These are phyloP conservation scores for Alternaria brassicicola DNA, from an alignment of 2,329 filamentous ascomycete genomes.

Conservation along the genomic window DNA sequence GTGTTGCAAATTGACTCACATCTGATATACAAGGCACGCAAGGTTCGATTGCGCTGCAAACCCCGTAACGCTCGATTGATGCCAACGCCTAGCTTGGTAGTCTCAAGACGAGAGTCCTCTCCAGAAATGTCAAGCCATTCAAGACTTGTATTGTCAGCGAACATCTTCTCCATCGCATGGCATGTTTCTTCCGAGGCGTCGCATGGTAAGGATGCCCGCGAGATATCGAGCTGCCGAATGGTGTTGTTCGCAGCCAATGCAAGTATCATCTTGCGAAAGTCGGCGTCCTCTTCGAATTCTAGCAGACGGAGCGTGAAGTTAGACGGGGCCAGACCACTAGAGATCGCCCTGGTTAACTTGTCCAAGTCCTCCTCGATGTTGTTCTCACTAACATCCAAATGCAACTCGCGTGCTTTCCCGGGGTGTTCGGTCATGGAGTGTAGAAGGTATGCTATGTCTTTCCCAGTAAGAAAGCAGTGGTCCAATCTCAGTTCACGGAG, in stretches of 20 bases:
- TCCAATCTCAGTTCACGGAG: conserved; percentile 69
- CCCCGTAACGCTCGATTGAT: conserved; percentile 70
- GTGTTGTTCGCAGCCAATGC: conserved; percentile 68
- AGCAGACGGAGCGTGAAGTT: conserved; percentile 71
- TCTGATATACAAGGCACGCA: conserved; percentile 69
- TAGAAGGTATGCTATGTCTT: conserved; percentile 69
- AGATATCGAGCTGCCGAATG: conserved; percentile 70
- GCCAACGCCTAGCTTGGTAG: conserved; percentile 70
- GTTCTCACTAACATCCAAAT: conserved; percentile 71
- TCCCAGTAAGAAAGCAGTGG: conserved; percentile 69
- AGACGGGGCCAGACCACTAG: conserved; percentile 62
- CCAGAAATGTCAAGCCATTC: conserved; percentile 73
- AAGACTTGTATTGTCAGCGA: conserved; percentile 70
- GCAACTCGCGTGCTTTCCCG: conserved; percentile 61
- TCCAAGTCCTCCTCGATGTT: conserved; percentile 60
- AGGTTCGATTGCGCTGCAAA: conserved; percentile 66
- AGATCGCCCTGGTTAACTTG: conserved; percentile 59
- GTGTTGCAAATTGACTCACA: conserved; percentile 31
- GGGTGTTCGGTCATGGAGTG: conserved; percentile 63
- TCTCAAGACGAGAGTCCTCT: conserved; percentile 73
- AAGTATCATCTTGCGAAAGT: conserved; percentile 67
- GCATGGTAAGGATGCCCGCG: conserved; percentile 71
- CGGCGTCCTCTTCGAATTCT: conserved; percentile 69
- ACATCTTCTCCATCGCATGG: conserved; percentile 66
- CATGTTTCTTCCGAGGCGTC: conserved; percentile 72